phyloP scores from a whole-genome alignment of 164 flowering plant genomes.

The Tetracentron sinense region DNA sequence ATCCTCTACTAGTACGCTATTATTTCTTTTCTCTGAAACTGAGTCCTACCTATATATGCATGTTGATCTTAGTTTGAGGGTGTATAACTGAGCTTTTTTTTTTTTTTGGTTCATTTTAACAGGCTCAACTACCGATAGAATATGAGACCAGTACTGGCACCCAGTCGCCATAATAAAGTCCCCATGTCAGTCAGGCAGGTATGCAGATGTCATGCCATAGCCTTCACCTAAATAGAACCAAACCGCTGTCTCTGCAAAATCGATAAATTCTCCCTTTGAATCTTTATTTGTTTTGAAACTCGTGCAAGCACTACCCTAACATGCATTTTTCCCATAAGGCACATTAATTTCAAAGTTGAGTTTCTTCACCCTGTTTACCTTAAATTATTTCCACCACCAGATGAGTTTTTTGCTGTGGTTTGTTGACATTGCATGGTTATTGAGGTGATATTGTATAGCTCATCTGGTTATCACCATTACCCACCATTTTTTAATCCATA shows the following conservation, averaged over 20 bases:
- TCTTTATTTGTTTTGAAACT: background rate
- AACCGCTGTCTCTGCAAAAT: background rate
- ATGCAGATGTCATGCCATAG: constrained; percentile 8
- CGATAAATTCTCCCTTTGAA: background rate
- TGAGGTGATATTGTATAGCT: too few species aligned
- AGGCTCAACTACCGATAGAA: constrained; percentile 88
- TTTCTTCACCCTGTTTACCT: background rate
- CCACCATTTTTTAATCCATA: too few species aligned
- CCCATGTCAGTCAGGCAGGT: constrained; percentile 86
- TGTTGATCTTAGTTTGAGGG: background rate
- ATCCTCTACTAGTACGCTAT: constrained; percentile 66
- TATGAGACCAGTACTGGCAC: constrained; percentile 69
- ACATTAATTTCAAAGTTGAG: background rate
- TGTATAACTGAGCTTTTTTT: background rate
- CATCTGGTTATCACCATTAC: too few species aligned
- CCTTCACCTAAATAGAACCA: background rate
- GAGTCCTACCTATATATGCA: background rate
- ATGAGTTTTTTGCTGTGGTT: background rate
- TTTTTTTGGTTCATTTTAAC: constrained; percentile 27
- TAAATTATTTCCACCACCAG: background rate
- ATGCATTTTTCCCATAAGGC: background rate
- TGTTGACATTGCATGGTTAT: background rate
- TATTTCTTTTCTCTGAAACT: background rate
- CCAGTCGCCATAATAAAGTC: constrained; percentile 67
- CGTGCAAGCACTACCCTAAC: background rate